A percentile compares a stretch with the other conserved stretches of the same genome.
Conservation (phyloP, 495 filamentous ascomycete species). For the Tuber magnatum region DNA sequence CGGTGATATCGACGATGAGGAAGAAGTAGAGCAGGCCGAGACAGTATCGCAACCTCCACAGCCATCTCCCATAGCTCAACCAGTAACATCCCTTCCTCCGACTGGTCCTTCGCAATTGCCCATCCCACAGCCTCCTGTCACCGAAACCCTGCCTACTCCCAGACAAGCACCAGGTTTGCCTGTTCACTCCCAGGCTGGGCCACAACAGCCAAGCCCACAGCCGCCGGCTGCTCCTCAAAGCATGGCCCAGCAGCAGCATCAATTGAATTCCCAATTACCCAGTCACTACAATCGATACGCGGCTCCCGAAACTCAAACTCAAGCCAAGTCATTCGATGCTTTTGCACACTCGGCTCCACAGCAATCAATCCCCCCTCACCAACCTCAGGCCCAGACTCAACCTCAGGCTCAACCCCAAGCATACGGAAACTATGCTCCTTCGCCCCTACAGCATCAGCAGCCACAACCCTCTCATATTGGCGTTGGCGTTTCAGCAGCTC, state of each 20-base stretch:
- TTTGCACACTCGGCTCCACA: conserved; percentile 78
- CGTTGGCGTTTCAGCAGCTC: conserved; percentile 46
- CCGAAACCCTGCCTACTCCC: conserved; percentile 57
- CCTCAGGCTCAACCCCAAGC: conserved; percentile 52
- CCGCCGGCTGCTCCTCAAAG: conserved; percentile 48
- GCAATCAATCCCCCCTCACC: conserved; percentile 46
- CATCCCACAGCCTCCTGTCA: conserved; percentile 50
- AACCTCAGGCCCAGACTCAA: conserved; percentile 54
- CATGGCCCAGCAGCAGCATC: conserved; percentile 43
- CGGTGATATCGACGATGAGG: conserved; percentile 87
- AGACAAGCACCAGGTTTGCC: conserved; percentile 64
- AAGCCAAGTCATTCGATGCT: conserved; percentile 74
- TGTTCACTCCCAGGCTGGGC: conserved; percentile 52
- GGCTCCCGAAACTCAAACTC: conserved; percentile 53
- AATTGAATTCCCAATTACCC: conserved; percentile 36
- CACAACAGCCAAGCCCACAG: conserved; percentile 39
- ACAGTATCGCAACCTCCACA: conserved; percentile 90
- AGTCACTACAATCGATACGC: conserved; percentile 67
- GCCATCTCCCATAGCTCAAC: conserved; percentile 83
- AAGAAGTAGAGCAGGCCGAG: conserved; percentile 92
- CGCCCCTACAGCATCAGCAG: conserved; percentile 75
- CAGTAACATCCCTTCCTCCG: conserved; percentile 83
- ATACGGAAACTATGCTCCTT: conserved; percentile 67
- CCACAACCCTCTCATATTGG: conserved; percentile 61
- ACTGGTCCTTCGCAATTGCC: conserved; percentile 46